These are phyloP conservation scores for Solanum pennellii DNA, from an alignment of 257 asterid genomes.

Conservation along the genomic window DNA sequence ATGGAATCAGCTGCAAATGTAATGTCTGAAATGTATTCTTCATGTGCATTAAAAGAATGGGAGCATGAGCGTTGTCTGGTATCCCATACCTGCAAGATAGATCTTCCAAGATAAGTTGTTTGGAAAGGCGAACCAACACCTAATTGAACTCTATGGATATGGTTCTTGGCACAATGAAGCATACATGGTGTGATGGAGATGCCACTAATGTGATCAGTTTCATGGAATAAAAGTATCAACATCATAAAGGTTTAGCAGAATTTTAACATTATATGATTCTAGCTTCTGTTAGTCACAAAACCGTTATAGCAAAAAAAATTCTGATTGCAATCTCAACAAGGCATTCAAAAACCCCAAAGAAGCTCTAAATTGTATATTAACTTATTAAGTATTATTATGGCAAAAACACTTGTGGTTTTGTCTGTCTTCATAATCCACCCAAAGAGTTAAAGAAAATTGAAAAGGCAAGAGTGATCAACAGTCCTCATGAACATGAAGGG, in stretches of 20 bases:
- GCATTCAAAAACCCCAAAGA: not conserved
- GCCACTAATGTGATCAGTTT: not conserved
- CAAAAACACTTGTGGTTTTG: not conserved
- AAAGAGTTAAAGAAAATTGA: not conserved
- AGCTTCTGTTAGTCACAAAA: not conserved
- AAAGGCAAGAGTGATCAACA: not conserved
- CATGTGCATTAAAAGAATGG: conserved; percentile 56
- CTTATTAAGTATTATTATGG: not conserved
- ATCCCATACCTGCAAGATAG: conserved; percentile 68
- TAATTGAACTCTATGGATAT: not conserved
- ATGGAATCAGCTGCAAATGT: conserved; percentile 69
- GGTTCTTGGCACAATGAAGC: not conserved
- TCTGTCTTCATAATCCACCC: not conserved
- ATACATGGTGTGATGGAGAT: not conserved
- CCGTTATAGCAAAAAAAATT: not conserved
- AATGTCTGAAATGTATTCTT: conserved; percentile 83
- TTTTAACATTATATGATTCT: not conserved
- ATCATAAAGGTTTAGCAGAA: not conserved
- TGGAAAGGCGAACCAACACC: not conserved
- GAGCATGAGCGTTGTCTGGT: conserved; percentile 82
- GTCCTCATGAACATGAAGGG: not conserved
- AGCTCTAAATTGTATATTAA: not conserved
- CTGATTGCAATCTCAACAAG: not conserved
- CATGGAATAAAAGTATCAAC: not conserved
- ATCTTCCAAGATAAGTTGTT: not conserved